These are phyloP conservation scores for Aechmea fasciata DNA, from an alignment of 176 grass and related monocot species.

Conservation along the genomic window DNA sequence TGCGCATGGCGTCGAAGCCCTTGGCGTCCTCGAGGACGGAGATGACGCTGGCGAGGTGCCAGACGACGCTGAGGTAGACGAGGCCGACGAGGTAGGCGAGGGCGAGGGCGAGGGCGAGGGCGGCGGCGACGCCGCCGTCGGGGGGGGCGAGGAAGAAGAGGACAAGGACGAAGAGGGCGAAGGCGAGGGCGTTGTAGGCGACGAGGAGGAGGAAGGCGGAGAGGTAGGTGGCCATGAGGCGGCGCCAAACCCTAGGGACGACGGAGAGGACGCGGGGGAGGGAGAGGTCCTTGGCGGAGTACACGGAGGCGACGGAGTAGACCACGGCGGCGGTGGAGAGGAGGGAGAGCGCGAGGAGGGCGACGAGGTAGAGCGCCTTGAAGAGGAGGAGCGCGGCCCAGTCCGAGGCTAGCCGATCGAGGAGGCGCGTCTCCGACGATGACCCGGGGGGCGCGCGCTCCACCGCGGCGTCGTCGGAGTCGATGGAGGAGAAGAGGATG, in stretches of 20 bases:
- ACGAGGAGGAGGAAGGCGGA: constrained; percentile 73
- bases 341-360: constrained; percentile 70
- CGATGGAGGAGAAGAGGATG: constrained; percentile 61
- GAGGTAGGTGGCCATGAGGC: constrained; percentile 73
- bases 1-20: constrained; percentile 73
- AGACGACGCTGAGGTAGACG: constrained; percentile 71
- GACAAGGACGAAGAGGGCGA: constrained; percentile 24
- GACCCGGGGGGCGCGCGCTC: constrained; percentile 46
- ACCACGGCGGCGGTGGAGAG: constrained; percentile 78
- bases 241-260: constrained; percentile 80
- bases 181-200: constrained; percentile 38
- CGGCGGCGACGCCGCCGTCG: constrained; percentile 23
- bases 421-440: constrained; percentile 32
- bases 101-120: constrained; percentile 25
- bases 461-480: constrained; percentile 54
- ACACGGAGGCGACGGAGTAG: constrained; percentile 86
- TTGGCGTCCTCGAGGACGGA: constrained; percentile 81
- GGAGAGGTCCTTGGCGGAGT: constrained; percentile 74
- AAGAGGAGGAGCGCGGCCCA: constrained; percentile 59
- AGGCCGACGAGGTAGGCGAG: constrained; percentile 36
- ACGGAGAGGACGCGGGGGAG: constrained; percentile 77
- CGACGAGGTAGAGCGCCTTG: constrained; percentile 73
- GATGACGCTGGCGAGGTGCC: constrained; percentile 86
- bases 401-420: constrained; percentile 41
- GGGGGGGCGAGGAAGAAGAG: constrained; percentile 28